These are phyloP conservation scores for Trametes coccinea DNA, from an alignment of 768 basidiomycete genomes.

Conservation along the genomic window DNA sequence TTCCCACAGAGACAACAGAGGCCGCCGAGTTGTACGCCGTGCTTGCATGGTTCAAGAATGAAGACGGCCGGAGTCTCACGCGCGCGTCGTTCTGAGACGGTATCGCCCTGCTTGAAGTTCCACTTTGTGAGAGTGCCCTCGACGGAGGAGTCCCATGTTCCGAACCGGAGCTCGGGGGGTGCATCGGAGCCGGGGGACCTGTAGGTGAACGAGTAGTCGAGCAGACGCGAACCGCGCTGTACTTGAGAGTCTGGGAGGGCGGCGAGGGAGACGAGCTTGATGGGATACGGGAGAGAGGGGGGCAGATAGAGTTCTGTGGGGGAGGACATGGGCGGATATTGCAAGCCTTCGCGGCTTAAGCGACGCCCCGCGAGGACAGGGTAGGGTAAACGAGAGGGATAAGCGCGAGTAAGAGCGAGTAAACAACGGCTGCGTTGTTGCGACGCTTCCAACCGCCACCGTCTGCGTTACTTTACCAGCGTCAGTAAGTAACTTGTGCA, in stretches of 20 bases:
- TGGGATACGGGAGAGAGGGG: slow-evolving; percentile 78
- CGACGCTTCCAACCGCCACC: too few relatives aligned
- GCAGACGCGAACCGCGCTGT: slow-evolving; percentile 70
- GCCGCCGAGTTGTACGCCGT: slow-evolving; percentile 89
- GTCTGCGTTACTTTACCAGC: too few relatives aligned
- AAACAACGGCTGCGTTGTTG: too few relatives aligned
- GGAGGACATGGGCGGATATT: slow-evolving; percentile 44
- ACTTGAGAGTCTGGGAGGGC: slow-evolving; percentile 47
- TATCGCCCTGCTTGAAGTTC: slow-evolving; percentile 66
- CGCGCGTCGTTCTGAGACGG: slow-evolving; percentile 58
- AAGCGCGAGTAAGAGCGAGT: too few relatives aligned
- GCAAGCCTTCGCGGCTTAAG: neutral
- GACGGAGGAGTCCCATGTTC: slow-evolving; percentile 88
- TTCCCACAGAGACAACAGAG: slow-evolving; percentile 94
- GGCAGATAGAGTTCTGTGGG: slow-evolving; percentile 80
- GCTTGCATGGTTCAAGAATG: slow-evolving; percentile 91
- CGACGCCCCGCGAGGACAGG: neutral
- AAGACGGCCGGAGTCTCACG: slow-evolving; percentile 61
- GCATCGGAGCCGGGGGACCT: slow-evolving; percentile 41
- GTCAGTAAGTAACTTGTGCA: neutral
- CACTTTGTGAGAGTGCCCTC: slow-evolving; percentile 78
- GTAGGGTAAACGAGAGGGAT: neutral
- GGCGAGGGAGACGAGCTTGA: slow-evolving; percentile 75
- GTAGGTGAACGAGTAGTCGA: slow-evolving; percentile 83
- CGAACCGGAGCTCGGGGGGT: slow-evolving; percentile 70